These are phyloP conservation scores for Panaeolus papilionaceus DNA, from an alignment of 768 basidiomycete species.

Conservation along the genomic window DNA sequence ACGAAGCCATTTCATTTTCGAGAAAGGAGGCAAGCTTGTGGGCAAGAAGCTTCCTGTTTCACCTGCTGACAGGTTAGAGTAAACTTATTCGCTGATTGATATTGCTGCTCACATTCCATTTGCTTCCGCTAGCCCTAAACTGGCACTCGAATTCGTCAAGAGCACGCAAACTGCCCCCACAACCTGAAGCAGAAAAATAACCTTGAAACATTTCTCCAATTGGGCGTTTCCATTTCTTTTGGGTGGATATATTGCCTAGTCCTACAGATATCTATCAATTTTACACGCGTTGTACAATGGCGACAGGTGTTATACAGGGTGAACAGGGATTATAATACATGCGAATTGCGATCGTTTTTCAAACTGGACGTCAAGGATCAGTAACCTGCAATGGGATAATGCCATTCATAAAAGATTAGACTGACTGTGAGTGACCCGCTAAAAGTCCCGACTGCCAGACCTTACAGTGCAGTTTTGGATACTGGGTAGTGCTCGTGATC, in stretches of 20 bases:
- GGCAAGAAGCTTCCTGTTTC: constrained; percentile 88
- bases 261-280: constrained; percentile 9
- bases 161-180: constrained; percentile 28
- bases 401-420: not conserved
- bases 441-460: not conserved
- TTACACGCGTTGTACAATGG: not conserved
- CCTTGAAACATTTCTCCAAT: not conserved
- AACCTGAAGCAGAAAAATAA: constrained; percentile 7
- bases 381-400: not conserved
- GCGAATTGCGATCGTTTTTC: not conserved
- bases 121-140: constrained; percentile 51
- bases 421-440: not conserved
- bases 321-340: constrained; percentile 8
- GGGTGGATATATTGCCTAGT: constrained; percentile 8
- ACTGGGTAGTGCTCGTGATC: constrained; percentile 10
- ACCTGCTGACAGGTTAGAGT: constrained; percentile 77
- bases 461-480: not conserved
- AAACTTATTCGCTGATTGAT: not conserved
- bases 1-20: constrained; percentile 94
- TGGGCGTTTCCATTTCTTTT: not conserved
- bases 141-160: constrained; percentile 77
- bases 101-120: constrained; percentile 3
- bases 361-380: not conserved
- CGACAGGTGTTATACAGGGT: not conserved
- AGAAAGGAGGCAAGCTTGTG: constrained; percentile 87